These are phyloP conservation scores for Reutealis trisperma DNA, from an alignment of 345 rosid species.

Conservation along the genomic window DNA sequence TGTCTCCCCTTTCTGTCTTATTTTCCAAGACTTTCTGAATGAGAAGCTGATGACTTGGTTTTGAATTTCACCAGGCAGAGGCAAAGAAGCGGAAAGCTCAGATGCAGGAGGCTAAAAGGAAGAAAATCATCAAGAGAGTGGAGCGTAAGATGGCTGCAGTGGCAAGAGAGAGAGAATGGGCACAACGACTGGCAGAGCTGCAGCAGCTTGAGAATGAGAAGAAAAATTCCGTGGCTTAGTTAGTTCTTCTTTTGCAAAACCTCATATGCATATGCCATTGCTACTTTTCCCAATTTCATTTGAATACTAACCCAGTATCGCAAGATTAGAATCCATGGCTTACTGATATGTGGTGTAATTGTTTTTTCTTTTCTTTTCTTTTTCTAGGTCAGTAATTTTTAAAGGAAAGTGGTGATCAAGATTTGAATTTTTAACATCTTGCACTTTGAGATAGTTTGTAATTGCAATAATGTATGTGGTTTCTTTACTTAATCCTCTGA, in stretches of 20 bases:
- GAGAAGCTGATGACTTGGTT: not conserved
- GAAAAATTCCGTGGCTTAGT: conserved; percentile 45
- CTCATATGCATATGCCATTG: not conserved
- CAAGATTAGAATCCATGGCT: too few relatives aligned
- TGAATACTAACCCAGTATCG: not conserved
- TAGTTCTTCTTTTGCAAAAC: not conserved
- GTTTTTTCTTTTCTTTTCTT: not conserved
- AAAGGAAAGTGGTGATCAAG: too few relatives aligned
- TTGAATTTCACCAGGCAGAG: conserved; percentile 63
- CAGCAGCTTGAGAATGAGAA: conserved; percentile 77
- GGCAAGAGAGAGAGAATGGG: conserved; percentile 92
- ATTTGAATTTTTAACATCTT: too few relatives aligned
- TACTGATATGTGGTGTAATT: not conserved
- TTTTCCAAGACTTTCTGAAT: not conserved
- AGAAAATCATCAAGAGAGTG: conserved; percentile 54
- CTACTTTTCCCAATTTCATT: not conserved
- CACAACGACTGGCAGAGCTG: conserved; percentile 68
- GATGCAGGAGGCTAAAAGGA: conserved; percentile 78
- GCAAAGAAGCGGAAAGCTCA: conserved; percentile 85
- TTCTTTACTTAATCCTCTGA: too few relatives aligned
- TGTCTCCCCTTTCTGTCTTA: not conserved
- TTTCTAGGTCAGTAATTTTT: too few relatives aligned
- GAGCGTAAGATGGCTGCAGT: conserved; percentile 86
- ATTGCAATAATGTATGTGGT: too few relatives aligned
- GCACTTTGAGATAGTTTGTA: too few relatives aligned